phyloP scores from a whole-genome alignment of 768 basidiomycete species.

The Suillus subaureus region DNA sequence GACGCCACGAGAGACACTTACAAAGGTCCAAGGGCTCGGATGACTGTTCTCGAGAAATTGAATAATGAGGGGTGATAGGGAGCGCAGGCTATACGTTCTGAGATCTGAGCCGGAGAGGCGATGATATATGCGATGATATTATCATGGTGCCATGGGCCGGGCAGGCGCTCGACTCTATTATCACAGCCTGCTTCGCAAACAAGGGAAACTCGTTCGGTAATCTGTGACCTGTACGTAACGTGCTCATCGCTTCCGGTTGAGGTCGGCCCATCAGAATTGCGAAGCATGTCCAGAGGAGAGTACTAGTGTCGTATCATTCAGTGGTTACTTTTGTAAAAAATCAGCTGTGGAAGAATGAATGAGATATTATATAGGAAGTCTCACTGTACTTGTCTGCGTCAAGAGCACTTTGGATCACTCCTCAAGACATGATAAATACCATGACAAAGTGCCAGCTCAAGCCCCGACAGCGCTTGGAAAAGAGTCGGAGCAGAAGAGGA shows the following conservation, averaged over 20 bases:
- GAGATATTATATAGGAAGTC: not conserved
- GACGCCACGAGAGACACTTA: not conserved
- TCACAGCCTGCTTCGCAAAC: not conserved
- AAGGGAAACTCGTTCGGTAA: not conserved
- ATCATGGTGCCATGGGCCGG: no score
- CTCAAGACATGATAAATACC: not conserved
- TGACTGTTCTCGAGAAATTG: not conserved
- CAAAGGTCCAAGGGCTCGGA: not conserved
- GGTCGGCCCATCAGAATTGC: not conserved
- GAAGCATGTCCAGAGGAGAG: not conserved
- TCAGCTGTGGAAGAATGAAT: not conserved
- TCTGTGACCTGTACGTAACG: not conserved
- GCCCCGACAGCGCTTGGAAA: not conserved
- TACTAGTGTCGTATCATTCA: not conserved
- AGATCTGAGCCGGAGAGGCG: not conserved
- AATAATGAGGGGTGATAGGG: no score
- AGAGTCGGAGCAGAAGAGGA: not conserved
- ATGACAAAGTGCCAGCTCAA: not conserved
- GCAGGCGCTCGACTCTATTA: no score
- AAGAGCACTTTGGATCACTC: not conserved
- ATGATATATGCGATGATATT: not conserved
- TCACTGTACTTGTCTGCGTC: not conserved
- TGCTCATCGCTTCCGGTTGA: conserved; percentile 1
- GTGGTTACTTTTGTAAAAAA: not conserved
- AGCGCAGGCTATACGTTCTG: not conserved